Conservation (phyloP, 2,329 filamentous ascomycete genomes). For the Aspergillus calidoustus region DNA sequence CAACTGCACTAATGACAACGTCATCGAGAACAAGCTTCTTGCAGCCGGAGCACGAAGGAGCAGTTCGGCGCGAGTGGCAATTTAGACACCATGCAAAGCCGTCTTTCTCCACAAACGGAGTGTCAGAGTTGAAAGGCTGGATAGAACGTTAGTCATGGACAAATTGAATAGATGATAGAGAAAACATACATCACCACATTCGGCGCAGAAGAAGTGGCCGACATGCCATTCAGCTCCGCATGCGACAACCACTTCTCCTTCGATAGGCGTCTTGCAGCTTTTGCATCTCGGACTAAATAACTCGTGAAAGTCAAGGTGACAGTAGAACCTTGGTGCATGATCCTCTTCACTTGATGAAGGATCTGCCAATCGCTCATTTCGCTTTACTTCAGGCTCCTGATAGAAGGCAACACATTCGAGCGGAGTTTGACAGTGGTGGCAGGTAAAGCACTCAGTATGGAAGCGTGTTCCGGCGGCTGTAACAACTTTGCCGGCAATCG, state of each 20-base stretch:
- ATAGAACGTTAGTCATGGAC: constrained; percentile 21
- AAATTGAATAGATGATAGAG: background rate
- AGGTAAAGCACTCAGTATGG: constrained; percentile 91
- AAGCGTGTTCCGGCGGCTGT: constrained; percentile 82
- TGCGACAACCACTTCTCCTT: constrained; percentile 91
- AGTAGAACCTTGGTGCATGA: constrained; percentile 81
- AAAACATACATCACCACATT: constrained; percentile 77
- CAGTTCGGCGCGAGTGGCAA: constrained; percentile 90
- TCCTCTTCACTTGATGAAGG: constrained; percentile 63
- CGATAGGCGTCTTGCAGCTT: constrained; percentile 93
- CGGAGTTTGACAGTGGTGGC: constrained; percentile 81
- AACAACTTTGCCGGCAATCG: constrained; percentile 90
- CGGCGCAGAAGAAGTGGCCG: constrained; percentile 98
- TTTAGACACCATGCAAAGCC: constrained; percentile 96
- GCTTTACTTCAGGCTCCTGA: constrained; percentile 78
- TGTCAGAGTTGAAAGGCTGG: constrained; percentile 62
- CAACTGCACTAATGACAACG: constrained; percentile 85
- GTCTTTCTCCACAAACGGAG: constrained; percentile 94
- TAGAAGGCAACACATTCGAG: constrained; percentile 97
- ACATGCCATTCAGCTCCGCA: constrained; percentile 96
- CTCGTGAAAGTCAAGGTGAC: constrained; percentile 98
- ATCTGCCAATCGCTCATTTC: constrained; percentile 70
- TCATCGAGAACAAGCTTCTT: constrained; percentile 84
- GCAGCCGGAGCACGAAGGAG: constrained; percentile 86
- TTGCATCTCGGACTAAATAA: constrained; percentile 90